Conservation (phyloP, 2,329 filamentous ascomycete species). For the Chaetomiaceae sp. region DNA sequence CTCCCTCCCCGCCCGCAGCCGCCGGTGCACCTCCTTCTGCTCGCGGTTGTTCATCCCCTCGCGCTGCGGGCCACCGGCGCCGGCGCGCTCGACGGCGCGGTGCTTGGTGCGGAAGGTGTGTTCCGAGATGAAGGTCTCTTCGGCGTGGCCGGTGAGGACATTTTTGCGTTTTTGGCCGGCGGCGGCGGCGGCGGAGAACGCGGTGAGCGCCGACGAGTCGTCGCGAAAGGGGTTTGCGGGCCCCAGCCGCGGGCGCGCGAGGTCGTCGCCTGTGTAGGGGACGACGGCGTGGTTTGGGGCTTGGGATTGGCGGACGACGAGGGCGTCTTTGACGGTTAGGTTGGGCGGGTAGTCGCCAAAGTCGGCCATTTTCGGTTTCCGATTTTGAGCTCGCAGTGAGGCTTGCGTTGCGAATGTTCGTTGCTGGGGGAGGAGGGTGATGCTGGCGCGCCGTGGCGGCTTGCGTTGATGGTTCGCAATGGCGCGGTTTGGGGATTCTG, state of each 20-base stretch:
- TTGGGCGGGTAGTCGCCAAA: constrained; percentile 63
- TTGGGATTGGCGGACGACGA: constrained; percentile 54
- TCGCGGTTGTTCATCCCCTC: constrained; percentile 52
- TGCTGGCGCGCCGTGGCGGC: background rate
- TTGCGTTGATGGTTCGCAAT: background rate
- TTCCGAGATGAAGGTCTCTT: constrained; percentile 86
- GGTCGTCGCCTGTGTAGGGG: constrained; percentile 66
- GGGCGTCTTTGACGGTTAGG: constrained; percentile 60
- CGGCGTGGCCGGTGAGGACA: constrained; percentile 76
- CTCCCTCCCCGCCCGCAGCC: constrained; percentile 70
- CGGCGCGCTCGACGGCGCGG: constrained; percentile 70
- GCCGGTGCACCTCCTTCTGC: constrained; percentile 67
- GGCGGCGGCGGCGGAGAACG: constrained; percentile 26
- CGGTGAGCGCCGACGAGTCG: constrained; percentile 38
- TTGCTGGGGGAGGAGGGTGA: background rate
- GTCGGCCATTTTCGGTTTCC: constrained; percentile 46
- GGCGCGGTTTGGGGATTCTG: background rate
- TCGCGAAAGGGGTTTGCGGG: constrained; percentile 73
- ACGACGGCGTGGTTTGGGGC: constrained; percentile 57
- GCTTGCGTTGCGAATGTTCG: background rate
- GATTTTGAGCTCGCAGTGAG: too few relatives aligned
- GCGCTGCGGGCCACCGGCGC: constrained; percentile 44
- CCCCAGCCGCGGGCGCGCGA: constrained; percentile 61
- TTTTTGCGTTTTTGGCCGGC: constrained; percentile 68
- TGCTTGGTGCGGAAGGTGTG: constrained; percentile 85